These are phyloP conservation scores for Neoboletus subvelutipes DNA, from an alignment of 768 basidiomycete species.

Conservation along the genomic window DNA sequence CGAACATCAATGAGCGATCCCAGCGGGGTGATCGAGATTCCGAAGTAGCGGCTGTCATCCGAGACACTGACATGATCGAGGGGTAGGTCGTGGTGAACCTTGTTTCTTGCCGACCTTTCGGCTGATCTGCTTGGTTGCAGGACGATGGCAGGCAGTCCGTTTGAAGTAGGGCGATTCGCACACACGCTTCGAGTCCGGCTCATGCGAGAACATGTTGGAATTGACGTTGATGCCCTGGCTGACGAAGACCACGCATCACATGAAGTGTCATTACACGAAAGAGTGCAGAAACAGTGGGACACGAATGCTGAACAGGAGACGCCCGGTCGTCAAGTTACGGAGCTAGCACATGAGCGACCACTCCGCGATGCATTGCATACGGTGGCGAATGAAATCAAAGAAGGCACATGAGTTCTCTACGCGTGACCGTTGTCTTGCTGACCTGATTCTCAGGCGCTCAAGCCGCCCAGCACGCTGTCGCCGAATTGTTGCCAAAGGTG, in stretches of 20 bases:
- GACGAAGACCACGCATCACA: slow-evolving; percentile 68
- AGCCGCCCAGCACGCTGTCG: slow-evolving; percentile 38
- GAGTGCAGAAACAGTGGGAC: slow-evolving; percentile 64
- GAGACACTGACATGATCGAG: slow-evolving; percentile 97
- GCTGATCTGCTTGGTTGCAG: slow-evolving; percentile 39
- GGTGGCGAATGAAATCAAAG: slow-evolving; percentile 39
- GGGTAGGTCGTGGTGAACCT: slow-evolving; percentile 49
- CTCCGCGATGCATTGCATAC: slow-evolving; percentile 35
- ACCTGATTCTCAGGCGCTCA: slow-evolving; percentile 34
- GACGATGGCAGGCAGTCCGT: slow-evolving; percentile 91
- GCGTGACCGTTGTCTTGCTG: neutral
- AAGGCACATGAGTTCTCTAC: slow-evolving; percentile 44
- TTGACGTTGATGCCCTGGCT: slow-evolving; percentile 87
- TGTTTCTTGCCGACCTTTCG: neutral
- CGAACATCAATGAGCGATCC: slow-evolving; percentile 97
- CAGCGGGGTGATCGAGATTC: slow-evolving; percentile 96
- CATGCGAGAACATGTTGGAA: slow-evolving; percentile 95
- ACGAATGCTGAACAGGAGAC: slow-evolving; percentile 66
- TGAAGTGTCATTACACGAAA: slow-evolving; percentile 47
- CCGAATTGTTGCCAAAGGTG: slow-evolving; percentile 36
- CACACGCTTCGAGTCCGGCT: slow-evolving; percentile 90
- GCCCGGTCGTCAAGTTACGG: slow-evolving; percentile 43
- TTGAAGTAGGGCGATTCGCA: slow-evolving; percentile 95
- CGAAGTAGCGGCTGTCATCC: slow-evolving; percentile 87
- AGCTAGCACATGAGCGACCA: slow-evolving; percentile 40